Evolutionary conservation across 164 flowering plant genomes (phyloP), one percentile per base, ranked within the genome.

Genomic region (Magnolia officinalis): DNA sequence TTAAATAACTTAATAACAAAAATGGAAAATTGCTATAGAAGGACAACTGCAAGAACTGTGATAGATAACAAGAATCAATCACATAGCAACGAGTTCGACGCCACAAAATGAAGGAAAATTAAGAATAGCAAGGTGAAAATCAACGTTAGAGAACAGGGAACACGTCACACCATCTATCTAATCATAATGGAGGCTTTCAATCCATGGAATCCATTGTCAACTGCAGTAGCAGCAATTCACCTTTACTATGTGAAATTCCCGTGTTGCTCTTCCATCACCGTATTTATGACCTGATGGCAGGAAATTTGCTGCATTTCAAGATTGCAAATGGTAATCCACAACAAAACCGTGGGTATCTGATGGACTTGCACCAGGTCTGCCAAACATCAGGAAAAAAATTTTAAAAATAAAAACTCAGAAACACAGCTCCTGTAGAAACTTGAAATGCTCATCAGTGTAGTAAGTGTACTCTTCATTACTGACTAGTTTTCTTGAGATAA

Each of bases 341-440:
- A 6, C 63, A 67, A 75, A 75, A 14, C 63, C 64, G 18, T 10
- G 72, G 7, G 64, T 24, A 67, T 75, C 77, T 2, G 77, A 75
- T 67, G 77, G 77, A 45, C 77, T 67, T 67, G 77, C 69, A 20
- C 72, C 72, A 3, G 77, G 77, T 26, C 77, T 75, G 77, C 77
- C 71, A 68, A 68, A 13, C 50, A 68, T 3, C 7, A 68, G 71
- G 20, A 19, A n/a, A 66, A 37, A 37, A 37, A 26, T 26, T 1
- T 1, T 1, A 1, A 26, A 26, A 26, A 26, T 26, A 26, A 37
- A 37, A 52, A 52, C 50, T 14, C 18, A 20, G 9, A 16, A 16
- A 71, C 49, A n/a, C 73, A 71, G 49, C 18, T 11, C 19, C 16
- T 2, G 19, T 10, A 37, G 37, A n/a, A 9, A 19, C 24, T 64